Percentiles rank a stretch among this genome's conserved stretches.
Evolutionary conservation across 805 yeast species (phyloP).

Genomic region (Wickerhamiella alocasiicola): DNA sequence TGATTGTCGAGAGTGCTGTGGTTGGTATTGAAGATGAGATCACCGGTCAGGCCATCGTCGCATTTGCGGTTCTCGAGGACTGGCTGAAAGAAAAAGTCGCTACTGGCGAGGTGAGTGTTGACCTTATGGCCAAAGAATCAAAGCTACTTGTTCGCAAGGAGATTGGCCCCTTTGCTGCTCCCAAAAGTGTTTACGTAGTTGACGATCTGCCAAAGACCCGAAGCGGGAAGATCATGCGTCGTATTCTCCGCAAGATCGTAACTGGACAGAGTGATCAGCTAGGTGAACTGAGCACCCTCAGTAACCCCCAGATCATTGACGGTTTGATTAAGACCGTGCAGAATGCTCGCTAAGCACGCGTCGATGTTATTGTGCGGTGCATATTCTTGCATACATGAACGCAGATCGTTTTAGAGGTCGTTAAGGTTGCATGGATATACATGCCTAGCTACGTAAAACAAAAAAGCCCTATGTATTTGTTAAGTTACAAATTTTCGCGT

Average conservation of each 20-base stretch:
- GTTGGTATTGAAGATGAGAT: constrained; percentile 90
- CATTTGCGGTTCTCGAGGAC: constrained; percentile 47
- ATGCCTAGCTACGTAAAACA: too few species aligned
- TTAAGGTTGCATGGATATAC: too few species aligned
- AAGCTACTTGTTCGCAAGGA: constrained; percentile 81
- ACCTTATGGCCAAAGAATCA: constrained; percentile 50
- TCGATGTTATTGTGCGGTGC: too few species aligned
- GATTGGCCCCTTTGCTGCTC: constrained; percentile 91
- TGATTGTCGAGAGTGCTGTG: constrained; percentile 91
- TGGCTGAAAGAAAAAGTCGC: constrained; percentile 48
- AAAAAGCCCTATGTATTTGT: too few species aligned
- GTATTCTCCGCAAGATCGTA: constrained; percentile 85
- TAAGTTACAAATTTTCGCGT: too few species aligned
- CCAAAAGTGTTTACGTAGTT: constrained; percentile 71
- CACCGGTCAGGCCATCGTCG: constrained; percentile 96
- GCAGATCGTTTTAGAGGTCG: too few species aligned
- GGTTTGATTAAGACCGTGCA: constrained; percentile 38
- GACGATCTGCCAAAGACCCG: constrained; percentile 95
- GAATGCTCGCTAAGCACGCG: background rate
- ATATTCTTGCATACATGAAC: too few species aligned
- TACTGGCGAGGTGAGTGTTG: constrained; percentile 25
- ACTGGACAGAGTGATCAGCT: constrained; percentile 85
- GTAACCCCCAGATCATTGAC: constrained; percentile 75
- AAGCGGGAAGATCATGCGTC: constrained; percentile 97
- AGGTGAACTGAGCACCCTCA: constrained; percentile 83